Conservation (phyloP, 2,329 filamentous ascomycete genomes). For the Helminthosporium solani region DNA sequence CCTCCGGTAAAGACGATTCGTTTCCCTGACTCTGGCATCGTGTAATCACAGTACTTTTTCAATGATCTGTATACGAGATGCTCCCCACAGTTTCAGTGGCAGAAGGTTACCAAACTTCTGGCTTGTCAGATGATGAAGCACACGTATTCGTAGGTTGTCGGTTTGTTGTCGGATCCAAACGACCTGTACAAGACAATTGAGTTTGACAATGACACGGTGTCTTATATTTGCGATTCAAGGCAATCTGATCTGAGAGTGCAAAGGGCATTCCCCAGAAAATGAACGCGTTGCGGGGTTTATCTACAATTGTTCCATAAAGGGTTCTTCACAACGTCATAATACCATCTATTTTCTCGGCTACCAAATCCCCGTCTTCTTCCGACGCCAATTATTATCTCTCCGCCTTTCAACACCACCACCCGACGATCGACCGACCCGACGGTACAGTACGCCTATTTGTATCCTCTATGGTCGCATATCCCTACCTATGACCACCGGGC, state of each 20-base stretch:
- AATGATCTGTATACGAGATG: background rate
- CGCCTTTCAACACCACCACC: constrained; percentile 1
- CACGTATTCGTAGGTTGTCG: background rate
- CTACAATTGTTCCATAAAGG: too few species aligned
- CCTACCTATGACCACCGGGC: constrained; percentile 45
- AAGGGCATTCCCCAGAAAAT: too few species aligned
- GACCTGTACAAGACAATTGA: background rate
- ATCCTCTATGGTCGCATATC: constrained; percentile 32
- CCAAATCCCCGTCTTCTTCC: constrained; percentile 8
- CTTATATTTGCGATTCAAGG: too few species aligned
- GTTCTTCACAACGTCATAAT: constrained; percentile 5
- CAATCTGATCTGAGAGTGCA: too few species aligned
- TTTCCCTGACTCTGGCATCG: constrained; percentile 37
- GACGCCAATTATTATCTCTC: background rate
- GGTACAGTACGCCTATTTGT: constrained; percentile 9
- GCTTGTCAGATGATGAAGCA: background rate
- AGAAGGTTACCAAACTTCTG: too few species aligned
- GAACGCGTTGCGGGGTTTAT: background rate
- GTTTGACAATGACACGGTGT: background rate
- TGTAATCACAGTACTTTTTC: background rate
- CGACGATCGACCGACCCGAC: constrained; percentile 1
- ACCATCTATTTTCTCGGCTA: constrained; percentile 12
- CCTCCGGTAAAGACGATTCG: constrained; percentile 51
- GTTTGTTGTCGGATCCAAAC: background rate
- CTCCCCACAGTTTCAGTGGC: background rate